Evolutionary conservation across 345 rosid species (phyloP).

Genomic region (Psidium friedrichsthalianum): DNA sequence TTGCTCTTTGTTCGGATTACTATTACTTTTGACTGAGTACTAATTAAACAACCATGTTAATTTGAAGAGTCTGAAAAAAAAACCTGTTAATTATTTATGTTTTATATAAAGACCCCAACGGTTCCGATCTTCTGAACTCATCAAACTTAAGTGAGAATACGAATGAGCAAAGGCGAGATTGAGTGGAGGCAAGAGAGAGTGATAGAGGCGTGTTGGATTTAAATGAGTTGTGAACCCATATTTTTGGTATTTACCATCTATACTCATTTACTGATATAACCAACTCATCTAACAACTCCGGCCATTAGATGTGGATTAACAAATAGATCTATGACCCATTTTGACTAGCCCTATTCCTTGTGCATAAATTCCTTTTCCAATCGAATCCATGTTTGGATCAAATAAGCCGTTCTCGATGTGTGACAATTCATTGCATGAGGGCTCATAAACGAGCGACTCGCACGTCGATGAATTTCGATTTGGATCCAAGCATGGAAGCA

Average conservation of each 20-base stretch:
- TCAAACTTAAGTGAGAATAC: too few species aligned
- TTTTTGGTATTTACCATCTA: too few species aligned
- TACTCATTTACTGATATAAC: too few species aligned
- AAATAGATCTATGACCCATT: too few species aligned
- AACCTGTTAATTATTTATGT: not conserved
- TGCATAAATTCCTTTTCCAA: not conserved
- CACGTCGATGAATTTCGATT: not conserved
- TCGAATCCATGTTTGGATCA: not conserved
- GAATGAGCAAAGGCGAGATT: too few species aligned
- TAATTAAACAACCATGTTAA: not conserved
- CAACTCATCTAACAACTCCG: too few species aligned
- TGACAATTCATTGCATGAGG: not conserved
- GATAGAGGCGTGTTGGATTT: too few species aligned
- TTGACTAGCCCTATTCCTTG: not conserved
- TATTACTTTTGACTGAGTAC: not conserved
- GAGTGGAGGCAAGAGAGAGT: too few species aligned
- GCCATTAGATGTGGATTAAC: too few species aligned
- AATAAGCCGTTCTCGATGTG: not conserved
- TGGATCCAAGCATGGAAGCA: not conserved
- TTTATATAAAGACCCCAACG: not conserved
- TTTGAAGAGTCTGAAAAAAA: not conserved
- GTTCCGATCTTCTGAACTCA: not conserved
- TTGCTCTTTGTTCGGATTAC: not conserved
- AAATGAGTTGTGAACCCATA: too few species aligned
- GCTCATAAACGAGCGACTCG: not conserved